Evolutionary conservation across 441 rosid species (phyloP).

Genomic region (Geranium incanum): DNA sequence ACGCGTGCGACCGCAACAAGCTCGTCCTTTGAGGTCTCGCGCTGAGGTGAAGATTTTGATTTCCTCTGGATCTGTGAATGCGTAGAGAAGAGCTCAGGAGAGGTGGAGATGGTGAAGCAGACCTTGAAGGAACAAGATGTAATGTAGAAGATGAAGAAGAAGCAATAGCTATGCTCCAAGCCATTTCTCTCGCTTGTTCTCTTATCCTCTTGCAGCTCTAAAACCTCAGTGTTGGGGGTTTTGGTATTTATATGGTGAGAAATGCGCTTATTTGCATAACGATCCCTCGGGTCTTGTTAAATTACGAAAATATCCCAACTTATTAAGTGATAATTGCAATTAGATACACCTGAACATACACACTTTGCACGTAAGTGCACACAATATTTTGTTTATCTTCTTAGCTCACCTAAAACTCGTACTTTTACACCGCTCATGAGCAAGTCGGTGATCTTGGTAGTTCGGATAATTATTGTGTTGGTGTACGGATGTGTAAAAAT

Average conservation of each 20-base stretch:
- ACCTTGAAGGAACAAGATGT: background rate
- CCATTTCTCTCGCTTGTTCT: background rate
- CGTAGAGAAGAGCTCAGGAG: background rate
- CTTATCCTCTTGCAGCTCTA: background rate
- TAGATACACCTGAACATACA: too few relatives aligned
- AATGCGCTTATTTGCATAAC: background rate
- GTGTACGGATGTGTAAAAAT: too few relatives aligned
- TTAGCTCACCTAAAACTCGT: too few relatives aligned
- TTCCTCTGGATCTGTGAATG: background rate
- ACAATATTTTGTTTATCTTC: too few relatives aligned
- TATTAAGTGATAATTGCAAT: too few relatives aligned
- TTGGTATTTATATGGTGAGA: background rate
- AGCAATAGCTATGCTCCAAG: background rate
- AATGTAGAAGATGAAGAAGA: background rate
- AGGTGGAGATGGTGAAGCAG: background rate
- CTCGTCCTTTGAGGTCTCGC: background rate
- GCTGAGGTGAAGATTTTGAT: background rate
- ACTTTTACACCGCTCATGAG: too few relatives aligned
- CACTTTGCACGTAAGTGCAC: too few relatives aligned
- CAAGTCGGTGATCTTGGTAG: too few relatives aligned
- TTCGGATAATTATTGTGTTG: too few relatives aligned
- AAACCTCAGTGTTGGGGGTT: background rate
- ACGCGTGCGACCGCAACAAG: background rate
- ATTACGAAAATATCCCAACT: background rate
- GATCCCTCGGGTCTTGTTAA: background rate